Conservation (phyloP, 164 flowering plant species). For the Dillenia turbinata region DNA sequence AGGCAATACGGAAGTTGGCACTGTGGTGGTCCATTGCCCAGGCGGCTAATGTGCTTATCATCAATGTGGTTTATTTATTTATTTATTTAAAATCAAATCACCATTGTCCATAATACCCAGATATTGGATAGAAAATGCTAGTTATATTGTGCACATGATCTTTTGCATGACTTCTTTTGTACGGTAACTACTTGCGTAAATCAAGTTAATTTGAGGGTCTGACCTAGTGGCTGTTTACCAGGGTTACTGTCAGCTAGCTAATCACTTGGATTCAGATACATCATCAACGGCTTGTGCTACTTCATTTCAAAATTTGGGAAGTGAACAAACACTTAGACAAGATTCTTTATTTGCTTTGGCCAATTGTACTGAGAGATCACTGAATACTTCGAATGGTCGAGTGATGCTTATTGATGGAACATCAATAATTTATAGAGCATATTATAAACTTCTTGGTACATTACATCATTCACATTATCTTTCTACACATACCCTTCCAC, state of each 20-base stretch:
- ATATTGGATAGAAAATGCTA: background rate
- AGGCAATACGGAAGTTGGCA: too few species aligned
- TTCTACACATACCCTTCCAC: too few species aligned
- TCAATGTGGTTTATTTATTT: background rate
- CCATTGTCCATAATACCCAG: background rate
- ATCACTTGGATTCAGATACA: slow-evolving; percentile 11
- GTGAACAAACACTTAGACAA: slow-evolving; percentile 15
- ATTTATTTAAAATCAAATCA: background rate
- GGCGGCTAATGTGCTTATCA: too few species aligned
- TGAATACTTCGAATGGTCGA: slow-evolving; percentile 48
- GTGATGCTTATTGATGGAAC: slow-evolving; percentile 97
- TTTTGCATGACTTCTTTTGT: background rate
- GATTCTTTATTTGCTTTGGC: slow-evolving; percentile 14
- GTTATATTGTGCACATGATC: background rate
- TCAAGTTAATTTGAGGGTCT: background rate
- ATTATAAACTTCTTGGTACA: slow-evolving; percentile 81
- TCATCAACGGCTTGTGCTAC: slow-evolving; percentile 16
- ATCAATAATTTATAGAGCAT: slow-evolving; percentile 77
- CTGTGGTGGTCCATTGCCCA: too few species aligned
- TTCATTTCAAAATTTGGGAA: slow-evolving; percentile 13
- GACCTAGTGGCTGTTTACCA: slow-evolving; percentile 10
- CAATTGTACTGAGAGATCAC: slow-evolving; percentile 17
- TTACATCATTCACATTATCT: background rate
- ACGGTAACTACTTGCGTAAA: too few species aligned
- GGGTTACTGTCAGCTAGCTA: slow-evolving; percentile 32